Percentiles rank a stretch among this genome's conserved stretches.
Evolutionary conservation across 2,329 filamentous ascomycete species (phyloP).

Genomic region (Apiospora malaysiana): DNA sequence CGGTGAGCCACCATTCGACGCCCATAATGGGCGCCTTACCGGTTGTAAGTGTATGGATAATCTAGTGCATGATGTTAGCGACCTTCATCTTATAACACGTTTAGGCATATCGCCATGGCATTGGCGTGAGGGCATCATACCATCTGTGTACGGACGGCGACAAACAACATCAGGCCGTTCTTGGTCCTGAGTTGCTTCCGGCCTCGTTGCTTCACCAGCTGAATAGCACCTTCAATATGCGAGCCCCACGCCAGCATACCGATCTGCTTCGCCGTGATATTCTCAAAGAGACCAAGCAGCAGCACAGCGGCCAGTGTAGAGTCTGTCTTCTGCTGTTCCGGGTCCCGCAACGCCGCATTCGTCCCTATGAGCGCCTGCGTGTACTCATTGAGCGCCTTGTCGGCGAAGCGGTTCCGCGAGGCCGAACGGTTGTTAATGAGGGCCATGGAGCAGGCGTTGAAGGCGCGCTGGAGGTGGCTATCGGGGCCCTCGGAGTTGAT

Average conservation of each 20-base stretch:
- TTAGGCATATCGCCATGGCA: neutral
- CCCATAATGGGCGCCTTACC: conserved; percentile 59
- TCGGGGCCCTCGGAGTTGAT: conserved; percentile 51
- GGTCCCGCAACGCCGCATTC: conserved; percentile 58
- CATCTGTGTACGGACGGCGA: conserved; percentile 66
- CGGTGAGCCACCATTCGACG: conserved; percentile 64
- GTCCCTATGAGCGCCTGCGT: conserved; percentile 59
- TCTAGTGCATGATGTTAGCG: conserved; percentile 44
- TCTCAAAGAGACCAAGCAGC: conserved; percentile 66
- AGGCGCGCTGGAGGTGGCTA: conserved; percentile 60
- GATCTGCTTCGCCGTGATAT: conserved; percentile 60
- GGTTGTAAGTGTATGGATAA: conserved; percentile 61
- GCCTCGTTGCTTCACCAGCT: conserved; percentile 63
- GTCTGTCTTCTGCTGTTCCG: conserved; percentile 57
- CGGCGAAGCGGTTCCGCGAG: conserved; percentile 41
- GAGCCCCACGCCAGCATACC: conserved; percentile 66
- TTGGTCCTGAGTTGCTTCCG: conserved; percentile 60
- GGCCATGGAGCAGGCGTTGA: conserved; percentile 64
- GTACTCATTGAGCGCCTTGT: conserved; percentile 58
- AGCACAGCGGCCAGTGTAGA: conserved; percentile 64
- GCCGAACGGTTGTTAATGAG: conserved; percentile 59
- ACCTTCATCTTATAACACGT: conserved; percentile 3
- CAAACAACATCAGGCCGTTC: conserved; percentile 60
- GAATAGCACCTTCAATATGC: conserved; percentile 68
- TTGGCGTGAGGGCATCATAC: conserved; percentile 42